Base-by-base conservation (phyloP, 768 basidiomycete genomes). In the Sporobolomyces pararoseus region DNA sequence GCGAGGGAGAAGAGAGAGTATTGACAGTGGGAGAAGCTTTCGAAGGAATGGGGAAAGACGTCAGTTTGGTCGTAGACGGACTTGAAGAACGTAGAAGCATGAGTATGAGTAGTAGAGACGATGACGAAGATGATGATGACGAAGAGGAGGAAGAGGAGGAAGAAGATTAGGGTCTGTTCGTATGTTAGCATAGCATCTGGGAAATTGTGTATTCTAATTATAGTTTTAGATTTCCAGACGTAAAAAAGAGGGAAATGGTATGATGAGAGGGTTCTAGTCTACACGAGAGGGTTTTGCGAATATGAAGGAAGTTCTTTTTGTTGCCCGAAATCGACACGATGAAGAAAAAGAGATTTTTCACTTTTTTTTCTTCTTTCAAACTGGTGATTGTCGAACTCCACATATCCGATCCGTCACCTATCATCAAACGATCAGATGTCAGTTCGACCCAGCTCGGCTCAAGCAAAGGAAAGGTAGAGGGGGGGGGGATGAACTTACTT, bases 341-440 rank as follows among this genome's bases (percentile, higher is more conserved):
- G 39, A 17, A 42, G 10, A 42, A 42, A 42, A 10, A 9, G 39
- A 42, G 39, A 17, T 42, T 42, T n/a, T n/a, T n/a, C n/a, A n/a
- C n/a, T 42, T 57, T n/a, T 32, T 34, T 57, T 34, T 37, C 14
- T 32, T 12, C 10, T 4, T 59, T 52, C 39, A 68, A 14, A 70
- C 69, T 14, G 69, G 69, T 14, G 64, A 65, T 61, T 70, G 70
- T 39, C 69, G 58, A 19, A 70, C 64, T 0, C 69, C 69, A 23
- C 55, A 60, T 77, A 91, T 76, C 71, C 88, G 86, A 80, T 92
- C 90, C 66, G 89, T 86, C 37, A 87, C 83, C 89, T 92, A 71
- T 55, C 32, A 32, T 21, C n/a, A n/a, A n/a, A n/a, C n/a, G n/a
- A n/a, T n/a, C n/a, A n/a, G n/a, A n/a, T n/a, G n/a, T n/a, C n/a